Evolutionary conservation across 495 filamentous ascomycete genomes (phyloP).

Genomic region (Penicillium coffeae): DNA sequence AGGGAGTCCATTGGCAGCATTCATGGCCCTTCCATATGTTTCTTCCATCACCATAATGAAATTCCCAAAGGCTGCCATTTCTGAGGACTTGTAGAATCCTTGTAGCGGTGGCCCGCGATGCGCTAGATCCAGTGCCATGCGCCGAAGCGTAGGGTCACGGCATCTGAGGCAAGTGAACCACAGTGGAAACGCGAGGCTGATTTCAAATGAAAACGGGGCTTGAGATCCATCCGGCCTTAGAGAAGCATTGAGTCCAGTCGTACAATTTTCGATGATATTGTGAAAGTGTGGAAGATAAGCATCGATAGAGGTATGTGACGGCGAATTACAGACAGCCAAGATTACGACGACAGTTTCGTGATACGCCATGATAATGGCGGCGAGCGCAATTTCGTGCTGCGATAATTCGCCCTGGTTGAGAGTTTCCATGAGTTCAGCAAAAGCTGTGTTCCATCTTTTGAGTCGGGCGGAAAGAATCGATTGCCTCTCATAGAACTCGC

Average conservation of each 20-base stretch:
- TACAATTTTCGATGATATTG: conserved; percentile 27
- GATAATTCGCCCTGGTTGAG: conserved; percentile 9
- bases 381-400: conserved; percentile 10
- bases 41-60: conserved; percentile 32
- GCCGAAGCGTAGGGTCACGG: conserved; percentile 27
- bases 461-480: conserved; percentile 8
- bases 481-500: conserved; percentile 11
- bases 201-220: conserved; percentile 37
- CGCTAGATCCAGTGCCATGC: conserved; percentile 25
- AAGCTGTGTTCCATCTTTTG: conserved; percentile 21
- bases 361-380: conserved; percentile 22
- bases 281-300: conserved; percentile 22
- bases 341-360: conserved; percentile 26
- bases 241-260: conserved; percentile 13
- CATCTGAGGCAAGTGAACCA: conserved; percentile 32
- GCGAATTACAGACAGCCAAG: conserved; percentile 11
- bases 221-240: conserved; percentile 17
- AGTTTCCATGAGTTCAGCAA: conserved; percentile 15
- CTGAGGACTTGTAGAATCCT: conserved; percentile 24
- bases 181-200: conserved; percentile 32
- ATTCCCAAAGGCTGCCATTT: conserved; percentile 13
- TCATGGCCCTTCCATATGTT: background rate
- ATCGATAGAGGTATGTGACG: conserved; percentile 19
- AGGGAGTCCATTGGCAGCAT: background rate
- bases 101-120: conserved; percentile 25